Base-by-base conservation (phyloP, 78 protist species). In the Dictyostelium brefeldianum region DNA sequence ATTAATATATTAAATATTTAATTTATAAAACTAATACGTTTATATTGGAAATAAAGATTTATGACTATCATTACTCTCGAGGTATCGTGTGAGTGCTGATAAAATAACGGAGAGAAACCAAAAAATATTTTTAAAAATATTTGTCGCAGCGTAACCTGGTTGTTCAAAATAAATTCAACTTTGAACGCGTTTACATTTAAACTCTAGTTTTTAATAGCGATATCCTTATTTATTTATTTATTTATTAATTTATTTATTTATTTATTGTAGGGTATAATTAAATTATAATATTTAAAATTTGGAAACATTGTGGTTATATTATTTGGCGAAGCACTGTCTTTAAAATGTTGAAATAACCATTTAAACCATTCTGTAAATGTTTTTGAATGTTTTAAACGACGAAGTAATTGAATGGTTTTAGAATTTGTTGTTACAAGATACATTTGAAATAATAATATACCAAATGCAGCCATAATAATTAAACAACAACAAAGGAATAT, bases 401-500 rank as follows among this genome's bases (percentile, higher is more conserved):
- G 3, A 1, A 85, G 65, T 15, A 85, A 31, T 11, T 85, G 59
- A 15, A 85, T 54, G 1, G 92, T 85, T 25, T 48, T 71, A 0
- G 92, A 56, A 27, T 71, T 65, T 80, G 92, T 75, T 47, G n/a
- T 41, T 15, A 85, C 9, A 7, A 85, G 43, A 47, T 85, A 85
- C 20, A 47, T 7, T 62, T 85, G 92, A 71, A 80, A 85, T 9
- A 25, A 47, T 5, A 85, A 43, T 0, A 85, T 75, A 36, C 50
- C 48, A 27, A 18, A 25, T 18, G 73, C n/a, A 5, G 92, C 75
- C 0, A 29, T 27, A 0, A 59, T 1, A 5, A 85, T 25, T 29
- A 85, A 22, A 17, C 31, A 10, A 14, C 82, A n/a, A 29, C 92
- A 85, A 3, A 85, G 2, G 31, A 85, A 85, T 31, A 85, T 85